Evolutionary conservation across 306 rosid genomes (phyloP).

Genomic region (Castanopsis chinensis): DNA sequence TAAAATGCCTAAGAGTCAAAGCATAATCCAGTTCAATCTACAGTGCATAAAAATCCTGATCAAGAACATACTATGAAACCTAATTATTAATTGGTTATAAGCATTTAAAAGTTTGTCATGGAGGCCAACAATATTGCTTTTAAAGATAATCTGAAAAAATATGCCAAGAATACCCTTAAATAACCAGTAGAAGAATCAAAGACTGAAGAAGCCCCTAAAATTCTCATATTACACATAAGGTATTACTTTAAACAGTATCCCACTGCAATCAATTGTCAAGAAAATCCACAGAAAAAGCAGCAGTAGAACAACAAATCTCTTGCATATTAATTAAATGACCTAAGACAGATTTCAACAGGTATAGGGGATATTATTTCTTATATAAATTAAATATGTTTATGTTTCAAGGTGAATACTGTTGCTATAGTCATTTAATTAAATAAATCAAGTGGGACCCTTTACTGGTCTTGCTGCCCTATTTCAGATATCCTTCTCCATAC

Average conservation of each 20-base stretch:
- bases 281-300: not conserved
- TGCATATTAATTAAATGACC: not conserved
- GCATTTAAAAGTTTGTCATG: not conserved
- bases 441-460: no score
- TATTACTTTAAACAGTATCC: not conserved
- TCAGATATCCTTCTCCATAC: no score
- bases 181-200: not conserved
- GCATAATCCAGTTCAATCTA: slow-evolving; percentile 17
- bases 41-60: not conserved
- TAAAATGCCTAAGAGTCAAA: slow-evolving; percentile 27
- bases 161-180: not conserved
- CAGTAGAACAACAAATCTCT: not conserved
- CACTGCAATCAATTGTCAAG: not conserved
- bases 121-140: not conserved
- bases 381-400: not conserved
- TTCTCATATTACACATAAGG: not conserved
- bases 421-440: no score
- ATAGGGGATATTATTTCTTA: not conserved
- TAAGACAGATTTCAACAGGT: not conserved
- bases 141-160: not conserved
- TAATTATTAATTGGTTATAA: not conserved
- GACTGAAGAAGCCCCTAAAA: not conserved
- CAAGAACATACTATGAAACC: not conserved
- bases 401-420: no score
- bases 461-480: no score